Percentiles rank a stretch among this genome's conserved stretches.
These are phyloP conservation scores for Aspergillus flavus DNA, from an alignment of 2,329 filamentous ascomycete species.

Conservation along the genomic window DNA sequence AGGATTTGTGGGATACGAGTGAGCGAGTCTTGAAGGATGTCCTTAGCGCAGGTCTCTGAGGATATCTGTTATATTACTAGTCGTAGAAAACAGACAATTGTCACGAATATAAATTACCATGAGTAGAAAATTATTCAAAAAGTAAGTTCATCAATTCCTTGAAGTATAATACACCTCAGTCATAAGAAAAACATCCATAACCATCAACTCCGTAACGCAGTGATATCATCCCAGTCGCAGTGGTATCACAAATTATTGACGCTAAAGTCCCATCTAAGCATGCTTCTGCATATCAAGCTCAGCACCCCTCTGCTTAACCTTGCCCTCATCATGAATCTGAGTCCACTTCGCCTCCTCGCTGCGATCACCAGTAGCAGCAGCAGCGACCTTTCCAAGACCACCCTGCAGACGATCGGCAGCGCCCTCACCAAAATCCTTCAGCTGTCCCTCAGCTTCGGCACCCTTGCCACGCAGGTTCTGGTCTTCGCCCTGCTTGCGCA, in stretches of 20 bases:
- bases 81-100: too few relatives aligned
- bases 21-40: not conserved
- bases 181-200: not conserved
- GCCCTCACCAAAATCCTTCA: constrained; percentile 73
- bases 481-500: constrained; percentile 73
- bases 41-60: not conserved
- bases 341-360: constrained; percentile 66
- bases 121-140: not conserved
- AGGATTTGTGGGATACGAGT: not conserved
- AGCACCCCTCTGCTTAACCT: constrained; percentile 79
- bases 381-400: constrained; percentile 68
- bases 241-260: not conserved
- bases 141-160: not conserved
- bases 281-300: constrained; percentile 78
- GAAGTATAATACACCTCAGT: not conserved
- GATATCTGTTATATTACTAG: not conserved
- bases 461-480: constrained; percentile 81
- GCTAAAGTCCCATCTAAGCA: not conserved
- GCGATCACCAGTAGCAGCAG: constrained; percentile 72
- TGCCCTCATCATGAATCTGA: constrained; percentile 75
- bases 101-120: not conserved
- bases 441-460: constrained; percentile 80
- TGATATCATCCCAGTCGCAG: not conserved
- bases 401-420: constrained; percentile 69
- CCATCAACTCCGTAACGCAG: not conserved